These are phyloP conservation scores for Harringtonia lauricola DNA, from an alignment of 2,329 filamentous ascomycete species.

Conservation along the genomic window DNA sequence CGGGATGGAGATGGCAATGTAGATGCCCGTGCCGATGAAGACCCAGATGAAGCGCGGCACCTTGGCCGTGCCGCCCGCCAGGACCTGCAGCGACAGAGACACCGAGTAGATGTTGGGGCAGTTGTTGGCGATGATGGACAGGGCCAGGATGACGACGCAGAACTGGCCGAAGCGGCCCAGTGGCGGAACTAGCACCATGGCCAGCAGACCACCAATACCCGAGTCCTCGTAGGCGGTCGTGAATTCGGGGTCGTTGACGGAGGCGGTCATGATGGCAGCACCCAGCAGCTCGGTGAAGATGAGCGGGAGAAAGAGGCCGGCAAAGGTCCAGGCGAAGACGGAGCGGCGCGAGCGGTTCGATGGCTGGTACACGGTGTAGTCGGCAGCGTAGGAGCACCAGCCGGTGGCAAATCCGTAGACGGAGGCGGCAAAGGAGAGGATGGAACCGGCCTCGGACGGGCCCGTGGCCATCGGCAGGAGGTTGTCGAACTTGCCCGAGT, in stretches of 20 bases:
- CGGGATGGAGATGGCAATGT: constrained; percentile 46
- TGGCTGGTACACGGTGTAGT: constrained; percentile 46
- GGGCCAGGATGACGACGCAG: constrained; percentile 32
- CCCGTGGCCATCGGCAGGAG: constrained; percentile 39
- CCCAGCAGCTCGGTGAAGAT: constrained; percentile 66
- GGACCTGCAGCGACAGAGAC: constrained; percentile 36
- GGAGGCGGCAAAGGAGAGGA: constrained; percentile 56
- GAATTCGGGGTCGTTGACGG: constrained; percentile 42
- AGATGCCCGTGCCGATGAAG: constrained; percentile 44
- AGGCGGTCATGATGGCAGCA: constrained; percentile 57
- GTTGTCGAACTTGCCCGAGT: constrained; percentile 34
- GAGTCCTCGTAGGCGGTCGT: constrained; percentile 25
- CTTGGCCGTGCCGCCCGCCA: constrained; percentile 35
- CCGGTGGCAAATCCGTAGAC: constrained; percentile 60
- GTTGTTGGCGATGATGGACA: constrained; percentile 33
- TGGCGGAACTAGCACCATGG: constrained; percentile 29
- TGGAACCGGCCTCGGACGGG: constrained; percentile 36
- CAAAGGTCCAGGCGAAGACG: constrained; percentile 59
- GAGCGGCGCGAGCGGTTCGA: constrained; percentile 34
- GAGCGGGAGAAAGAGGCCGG: constrained; percentile 59
- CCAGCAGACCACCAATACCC: constrained; percentile 35
- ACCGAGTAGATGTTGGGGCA: constrained; percentile 28
- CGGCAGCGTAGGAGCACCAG: constrained; percentile 49
- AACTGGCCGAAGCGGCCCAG: constrained; percentile 36
- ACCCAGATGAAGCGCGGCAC: constrained; percentile 49